phyloP scores from a whole-genome alignment of 495 filamentous ascomycete genomes.

The Trichoderma erinaceum region DNA sequence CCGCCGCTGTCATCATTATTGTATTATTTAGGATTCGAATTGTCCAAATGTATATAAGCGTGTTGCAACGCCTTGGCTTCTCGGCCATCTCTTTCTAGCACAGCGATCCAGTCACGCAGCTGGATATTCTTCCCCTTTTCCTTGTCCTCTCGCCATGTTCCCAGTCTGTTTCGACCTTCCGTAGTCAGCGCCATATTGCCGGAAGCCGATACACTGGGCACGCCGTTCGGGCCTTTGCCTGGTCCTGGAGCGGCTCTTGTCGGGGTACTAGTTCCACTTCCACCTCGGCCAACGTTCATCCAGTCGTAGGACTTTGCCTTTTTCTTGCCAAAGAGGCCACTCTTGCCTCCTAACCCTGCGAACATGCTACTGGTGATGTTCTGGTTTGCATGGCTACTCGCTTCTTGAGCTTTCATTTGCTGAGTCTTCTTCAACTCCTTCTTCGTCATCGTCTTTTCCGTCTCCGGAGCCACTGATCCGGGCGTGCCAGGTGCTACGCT shows the following conservation, averaged over 20 bases:
- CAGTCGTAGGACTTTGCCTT: constrained; percentile 53
- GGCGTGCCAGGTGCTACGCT: constrained; percentile 35
- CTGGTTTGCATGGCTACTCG: constrained; percentile 47
- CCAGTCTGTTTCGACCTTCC: constrained; percentile 43
- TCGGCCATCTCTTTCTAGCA: constrained; percentile 55
- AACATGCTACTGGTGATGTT: constrained; percentile 51
- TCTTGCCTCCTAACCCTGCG: constrained; percentile 36
- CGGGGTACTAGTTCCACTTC: constrained; percentile 44
- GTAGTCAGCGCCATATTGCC: constrained; percentile 29
- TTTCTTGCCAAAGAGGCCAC: constrained; percentile 40
- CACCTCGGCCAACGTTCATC: constrained; percentile 44
- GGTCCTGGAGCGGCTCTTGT: constrained; percentile 27
- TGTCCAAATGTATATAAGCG: constrained; percentile 48
- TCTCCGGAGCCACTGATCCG: constrained; percentile 41
- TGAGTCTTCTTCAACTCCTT: constrained; percentile 55
- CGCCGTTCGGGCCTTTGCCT: constrained; percentile 24
- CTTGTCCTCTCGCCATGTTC: constrained; percentile 57
- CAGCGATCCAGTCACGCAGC: constrained; percentile 59
- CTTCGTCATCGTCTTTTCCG: constrained; percentile 45
- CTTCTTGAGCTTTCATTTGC: constrained; percentile 46
- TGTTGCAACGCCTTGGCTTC: constrained; percentile 49
- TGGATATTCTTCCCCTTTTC: constrained; percentile 60
- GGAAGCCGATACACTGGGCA: constrained; percentile 24
- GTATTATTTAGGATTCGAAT: constrained; percentile 23
- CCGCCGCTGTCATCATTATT: neutral